Percentiles rank a stretch among this genome's conserved stretches.
phyloP scores from a whole-genome alignment of 73 alveolate species.

The Stentor coeruleus region DNA sequence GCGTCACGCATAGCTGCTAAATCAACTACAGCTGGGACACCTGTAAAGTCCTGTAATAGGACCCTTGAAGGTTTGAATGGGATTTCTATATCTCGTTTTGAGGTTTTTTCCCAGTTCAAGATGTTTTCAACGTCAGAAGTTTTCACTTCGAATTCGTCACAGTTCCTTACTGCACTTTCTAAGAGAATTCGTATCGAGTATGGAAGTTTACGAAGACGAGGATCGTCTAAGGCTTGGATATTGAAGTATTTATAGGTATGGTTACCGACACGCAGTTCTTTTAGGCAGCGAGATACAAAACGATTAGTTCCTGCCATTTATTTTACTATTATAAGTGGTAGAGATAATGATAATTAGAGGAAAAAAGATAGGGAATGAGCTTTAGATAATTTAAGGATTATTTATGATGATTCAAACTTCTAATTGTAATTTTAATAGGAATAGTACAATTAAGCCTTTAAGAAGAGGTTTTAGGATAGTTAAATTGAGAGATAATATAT shows the following conservation, averaged over 20 bases:
- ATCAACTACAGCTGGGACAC: conserved; percentile 93
- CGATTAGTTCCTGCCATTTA: no score
- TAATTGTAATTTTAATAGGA: no score
- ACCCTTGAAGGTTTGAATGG: conserved; percentile 93
- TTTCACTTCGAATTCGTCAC: conserved; percentile 73
- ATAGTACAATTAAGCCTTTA: no score
- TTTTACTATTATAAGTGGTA: no score
- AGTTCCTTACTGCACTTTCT: conserved; percentile 82
- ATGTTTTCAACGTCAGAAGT: conserved; percentile 73
- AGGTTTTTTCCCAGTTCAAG: conserved; percentile 68
- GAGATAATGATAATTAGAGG: no score
- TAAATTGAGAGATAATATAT: no score
- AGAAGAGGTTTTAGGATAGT: no score
- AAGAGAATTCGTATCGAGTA: conserved; percentile 69
- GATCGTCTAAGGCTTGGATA: conserved; percentile 54
- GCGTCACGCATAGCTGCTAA: conserved; percentile 95
- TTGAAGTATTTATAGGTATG: conserved; percentile 43
- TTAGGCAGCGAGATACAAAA: no score
- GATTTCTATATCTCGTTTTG: conserved; percentile 55
- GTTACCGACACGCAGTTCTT: no score
- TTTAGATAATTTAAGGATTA: no score
- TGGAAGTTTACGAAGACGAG: conserved; percentile 62
- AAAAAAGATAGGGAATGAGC: no score
- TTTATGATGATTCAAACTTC: no score
- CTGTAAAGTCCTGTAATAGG: conserved; percentile 84